phyloP scores from a whole-genome alignment of 2,329 filamentous ascomycete species.

The Stagonosporopsis tanaceti region DNA sequence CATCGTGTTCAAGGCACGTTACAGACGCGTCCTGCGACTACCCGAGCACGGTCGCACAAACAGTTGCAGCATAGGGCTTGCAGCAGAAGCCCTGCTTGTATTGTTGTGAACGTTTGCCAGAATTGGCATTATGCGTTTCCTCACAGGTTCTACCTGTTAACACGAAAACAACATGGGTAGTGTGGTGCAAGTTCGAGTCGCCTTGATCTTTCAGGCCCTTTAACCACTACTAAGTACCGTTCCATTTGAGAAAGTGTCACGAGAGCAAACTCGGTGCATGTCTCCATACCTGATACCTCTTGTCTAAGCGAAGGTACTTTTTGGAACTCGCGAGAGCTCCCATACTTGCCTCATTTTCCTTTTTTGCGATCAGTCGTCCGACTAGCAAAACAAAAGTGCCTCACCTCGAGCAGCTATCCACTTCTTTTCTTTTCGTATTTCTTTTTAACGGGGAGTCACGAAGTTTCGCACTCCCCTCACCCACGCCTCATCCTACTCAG shows the following conservation, averaged over 20 bases:
- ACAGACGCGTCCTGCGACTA: not conserved
- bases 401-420: not conserved
- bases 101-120: not conserved
- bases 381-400: not conserved
- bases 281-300: not conserved
- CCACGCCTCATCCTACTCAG: not conserved
- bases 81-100: not conserved
- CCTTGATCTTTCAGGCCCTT: too few species aligned
- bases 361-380: not conserved
- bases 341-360: not conserved
- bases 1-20: not conserved
- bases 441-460: not conserved
- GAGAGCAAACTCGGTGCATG: too few species aligned
- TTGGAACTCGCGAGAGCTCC: not conserved
- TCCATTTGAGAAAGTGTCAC: not conserved
- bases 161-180: not conserved
- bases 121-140: not conserved
- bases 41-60: not conserved
- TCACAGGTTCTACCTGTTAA: not conserved
- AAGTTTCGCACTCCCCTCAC: not conserved
- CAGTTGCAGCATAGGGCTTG: not conserved
- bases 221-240: too few species aligned
- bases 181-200: not conserved
- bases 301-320: not conserved
- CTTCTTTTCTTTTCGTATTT: too few species aligned